Base-by-base conservation (phyloP, 805 yeast genomes). In the Lachancea thermotolerans region DNA sequence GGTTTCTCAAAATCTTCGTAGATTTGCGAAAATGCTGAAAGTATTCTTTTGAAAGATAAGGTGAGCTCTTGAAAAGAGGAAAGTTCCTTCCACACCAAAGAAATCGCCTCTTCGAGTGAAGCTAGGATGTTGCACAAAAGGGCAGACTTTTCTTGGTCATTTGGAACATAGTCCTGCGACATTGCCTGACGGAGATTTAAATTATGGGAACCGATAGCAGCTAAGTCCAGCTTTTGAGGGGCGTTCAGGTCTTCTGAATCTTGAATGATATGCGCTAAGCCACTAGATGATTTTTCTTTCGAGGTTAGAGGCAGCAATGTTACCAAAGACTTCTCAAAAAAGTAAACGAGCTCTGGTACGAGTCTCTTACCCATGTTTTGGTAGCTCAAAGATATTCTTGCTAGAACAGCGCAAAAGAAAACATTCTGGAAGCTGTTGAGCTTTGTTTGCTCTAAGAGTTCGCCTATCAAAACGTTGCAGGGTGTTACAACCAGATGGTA, bases 401-500 rank as follows among this genome's bases (percentile, higher is more conserved):
- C 72, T n/a, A 89, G 58, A 48, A 78, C 81, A 2, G 85, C 59
- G 21, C 91, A 90, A 45, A 77, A 74, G 37, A 78, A 75, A 5
- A 82, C 51, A 37, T 67, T 70, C 25, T 62, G 62, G 21, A 77
- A 49, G 4, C 71, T 58, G 17, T 59, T 58, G 25, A 66, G 63
- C 36, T 72, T 71, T 16, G 76, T 55, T 53, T 75, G 78, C 43
- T 81, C 79, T 45, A 91, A 66, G 11, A 78, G 70, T 62, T 87
- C 91, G 40, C 82, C 77, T 70, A 88, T 78, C 34, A 87, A 66
- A 30, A 93, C 75, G 28, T 78, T 68, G 1, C 91, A 75, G 3
- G 97, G 96, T 0, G 96, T 90, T 4, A 82, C 90, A 10, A 93
- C 84, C 48, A 89, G 72, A 70, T 93, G 99, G 66, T 85, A 91